These are phyloP conservation scores for Starmerella cellae DNA, from an alignment of 805 yeast species.

Conservation along the genomic window DNA sequence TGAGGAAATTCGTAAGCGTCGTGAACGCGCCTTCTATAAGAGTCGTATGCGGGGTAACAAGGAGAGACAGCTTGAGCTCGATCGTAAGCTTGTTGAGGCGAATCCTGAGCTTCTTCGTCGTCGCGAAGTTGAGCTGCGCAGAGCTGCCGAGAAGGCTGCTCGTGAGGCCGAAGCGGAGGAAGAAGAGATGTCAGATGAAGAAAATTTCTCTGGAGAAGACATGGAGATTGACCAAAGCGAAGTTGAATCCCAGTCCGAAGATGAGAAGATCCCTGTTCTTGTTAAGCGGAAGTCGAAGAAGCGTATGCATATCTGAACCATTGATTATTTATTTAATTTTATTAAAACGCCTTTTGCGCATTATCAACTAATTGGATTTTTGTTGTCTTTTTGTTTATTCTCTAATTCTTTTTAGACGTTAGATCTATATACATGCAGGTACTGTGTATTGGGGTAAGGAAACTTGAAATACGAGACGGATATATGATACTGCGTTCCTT, in stretches of 20 bases:
- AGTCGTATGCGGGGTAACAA: conserved; percentile 97
- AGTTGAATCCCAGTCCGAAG: conserved; percentile 25
- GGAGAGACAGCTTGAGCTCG: conserved; percentile 71
- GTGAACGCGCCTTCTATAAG: conserved; percentile 98
- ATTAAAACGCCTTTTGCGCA: too few species aligned
- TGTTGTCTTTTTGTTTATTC: too few species aligned
- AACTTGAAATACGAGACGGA: too few species aligned
- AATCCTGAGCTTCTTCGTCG: conserved; percentile 81
- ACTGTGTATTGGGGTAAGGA: too few species aligned
- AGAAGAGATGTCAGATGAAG: conserved; percentile 30
- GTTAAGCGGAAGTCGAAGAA: conserved; percentile 49
- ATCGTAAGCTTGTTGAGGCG: conserved; percentile 73
- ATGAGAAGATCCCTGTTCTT: conserved; percentile 37
- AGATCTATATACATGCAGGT: too few species aligned
- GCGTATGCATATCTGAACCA: conserved; percentile 13
- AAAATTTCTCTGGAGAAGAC: conserved; percentile 34
- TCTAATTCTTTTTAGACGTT: too few species aligned
- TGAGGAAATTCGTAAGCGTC: conserved; percentile 87
- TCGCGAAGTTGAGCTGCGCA: conserved; percentile 85
- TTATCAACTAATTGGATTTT: too few species aligned
- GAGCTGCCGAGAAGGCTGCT: conserved; percentile 44
- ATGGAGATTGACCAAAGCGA: conserved; percentile 25
- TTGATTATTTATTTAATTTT: background rate
- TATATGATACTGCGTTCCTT: too few species aligned
- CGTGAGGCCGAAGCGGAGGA: conserved; percentile 35